Evolutionary conservation across 2,329 filamentous ascomycete genomes (phyloP).

Genomic region (Metarhizium guizhouense): DNA sequence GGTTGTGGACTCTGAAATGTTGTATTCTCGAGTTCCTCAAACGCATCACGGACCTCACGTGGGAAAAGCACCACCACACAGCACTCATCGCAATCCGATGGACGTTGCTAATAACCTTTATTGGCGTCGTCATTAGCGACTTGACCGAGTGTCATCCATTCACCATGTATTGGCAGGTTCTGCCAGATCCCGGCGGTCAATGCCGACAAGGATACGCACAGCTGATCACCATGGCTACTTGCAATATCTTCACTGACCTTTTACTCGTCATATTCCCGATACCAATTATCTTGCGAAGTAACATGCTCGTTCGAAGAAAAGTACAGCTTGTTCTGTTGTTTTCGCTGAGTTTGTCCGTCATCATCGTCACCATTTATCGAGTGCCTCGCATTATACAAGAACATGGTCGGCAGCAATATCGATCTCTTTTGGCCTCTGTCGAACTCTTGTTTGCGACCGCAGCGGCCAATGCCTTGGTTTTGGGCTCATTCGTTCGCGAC

Average conservation of each 20-base stretch:
- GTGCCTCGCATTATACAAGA: conserved; percentile 67
- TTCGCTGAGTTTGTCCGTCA: conserved; percentile 71
- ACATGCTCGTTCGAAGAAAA: conserved; percentile 71
- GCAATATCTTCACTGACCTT: conserved; percentile 82
- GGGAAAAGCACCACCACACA: conserved; percentile 67
- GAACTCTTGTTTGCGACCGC: conserved; percentile 84
- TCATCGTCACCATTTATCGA: conserved; percentile 71
- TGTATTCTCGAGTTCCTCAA: conserved; percentile 88
- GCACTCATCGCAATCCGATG: conserved; percentile 64
- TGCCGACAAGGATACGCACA: conserved; percentile 85
- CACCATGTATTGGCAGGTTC: conserved; percentile 66
- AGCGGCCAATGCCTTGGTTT: conserved; percentile 79
- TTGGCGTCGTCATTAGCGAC: conserved; percentile 72
- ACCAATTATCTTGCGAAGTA: conserved; percentile 72
- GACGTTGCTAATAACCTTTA: conserved; percentile 69
- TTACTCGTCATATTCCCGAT: conserved; percentile 83
- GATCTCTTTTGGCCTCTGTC: conserved; percentile 79
- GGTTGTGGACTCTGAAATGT: conserved; percentile 86
- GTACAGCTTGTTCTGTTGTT: conserved; percentile 73
- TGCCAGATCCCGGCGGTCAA: conserved; percentile 75
- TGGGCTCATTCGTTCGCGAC: conserved; percentile 89
- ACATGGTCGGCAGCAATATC: conserved; percentile 71
- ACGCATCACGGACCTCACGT: conserved; percentile 73
- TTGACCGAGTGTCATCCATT: conserved; percentile 77
- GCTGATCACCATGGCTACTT: conserved; percentile 79